These are phyloP conservation scores for Blastocystis sp. DNA, from an alignment of 352 stramenopile genomes.

Conservation along the genomic window DNA sequence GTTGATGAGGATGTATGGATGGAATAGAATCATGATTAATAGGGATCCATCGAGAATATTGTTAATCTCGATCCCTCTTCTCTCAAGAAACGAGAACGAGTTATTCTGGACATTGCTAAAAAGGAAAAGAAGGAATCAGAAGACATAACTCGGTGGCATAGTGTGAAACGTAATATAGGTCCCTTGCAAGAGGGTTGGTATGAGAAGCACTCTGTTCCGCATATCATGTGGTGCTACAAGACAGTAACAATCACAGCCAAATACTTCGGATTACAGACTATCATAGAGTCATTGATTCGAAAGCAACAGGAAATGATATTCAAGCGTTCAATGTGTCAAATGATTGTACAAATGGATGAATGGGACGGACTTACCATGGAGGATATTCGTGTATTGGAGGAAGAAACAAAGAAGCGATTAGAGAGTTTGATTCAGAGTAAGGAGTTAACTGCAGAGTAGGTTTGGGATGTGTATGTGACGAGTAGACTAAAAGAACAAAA, in stretches of 20 bases:
- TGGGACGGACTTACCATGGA: conserved; percentile 61
- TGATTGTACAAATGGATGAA: conserved; percentile 49
- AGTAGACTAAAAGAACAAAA: conserved; percentile 40
- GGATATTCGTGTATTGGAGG: conserved; percentile 48
- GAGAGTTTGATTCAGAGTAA: conserved; percentile 8
- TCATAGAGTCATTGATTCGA: conserved; percentile 43
- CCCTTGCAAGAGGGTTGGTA: conserved; percentile 35
- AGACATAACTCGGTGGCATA: conserved; percentile 45
- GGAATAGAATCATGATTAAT: neutral
- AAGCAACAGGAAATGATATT: conserved; percentile 62
- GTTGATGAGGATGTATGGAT: neutral
- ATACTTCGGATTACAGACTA: conserved; percentile 45
- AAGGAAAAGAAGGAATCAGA: conserved; percentile 11
- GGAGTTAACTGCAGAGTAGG: conserved; percentile 26
- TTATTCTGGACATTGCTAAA: conserved; percentile 63
- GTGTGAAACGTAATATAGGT: conserved; percentile 31
- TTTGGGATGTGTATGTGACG: neutral
- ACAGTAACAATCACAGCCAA: neutral
- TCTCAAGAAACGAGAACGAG: conserved; percentile 52
- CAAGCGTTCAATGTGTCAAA: conserved; percentile 34
- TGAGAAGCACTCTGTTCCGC: neutral
- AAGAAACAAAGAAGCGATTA: conserved; percentile 30
- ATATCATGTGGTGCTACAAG: conserved; percentile 55
- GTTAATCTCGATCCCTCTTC: neutral
- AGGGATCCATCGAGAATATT: conserved; percentile 42